phyloP scores from a whole-genome alignment of 169 alveolate genomes.

The Plasmodium ovale region DNA sequence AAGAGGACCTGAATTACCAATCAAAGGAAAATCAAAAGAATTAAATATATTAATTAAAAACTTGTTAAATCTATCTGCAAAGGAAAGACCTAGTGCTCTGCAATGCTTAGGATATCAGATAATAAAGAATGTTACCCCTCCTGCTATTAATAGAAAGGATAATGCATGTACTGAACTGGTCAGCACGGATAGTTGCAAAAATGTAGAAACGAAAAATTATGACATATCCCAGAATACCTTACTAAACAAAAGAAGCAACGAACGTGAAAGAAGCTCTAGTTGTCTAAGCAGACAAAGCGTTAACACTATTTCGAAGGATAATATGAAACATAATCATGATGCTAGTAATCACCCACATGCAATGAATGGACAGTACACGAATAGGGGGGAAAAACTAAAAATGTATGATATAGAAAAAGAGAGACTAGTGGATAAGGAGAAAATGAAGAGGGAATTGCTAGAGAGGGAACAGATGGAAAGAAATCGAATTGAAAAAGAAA shows the following conservation, averaged over 20 bases:
- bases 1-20: constrained; percentile 85
- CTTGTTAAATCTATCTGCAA: constrained; percentile 82
- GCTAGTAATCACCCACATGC: background rate
- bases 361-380: constrained; percentile 36
- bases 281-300: constrained; percentile 57
- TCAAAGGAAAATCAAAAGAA: constrained; percentile 77
- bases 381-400: background rate
- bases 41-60: constrained; percentile 78
- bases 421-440: constrained; percentile 19
- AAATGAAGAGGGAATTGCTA: constrained; percentile 10
- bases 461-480: constrained; percentile 51
- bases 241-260: constrained; percentile 47
- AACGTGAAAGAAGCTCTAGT: constrained; percentile 67
- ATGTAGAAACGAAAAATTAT: background rate
- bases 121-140: constrained; percentile 77
- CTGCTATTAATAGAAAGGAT: constrained; percentile 10
- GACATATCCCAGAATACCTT: constrained; percentile 3
- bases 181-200: background rate
- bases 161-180: background rate
- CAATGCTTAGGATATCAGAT: constrained; percentile 83
- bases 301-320: constrained; percentile 27
- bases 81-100: constrained; percentile 83
- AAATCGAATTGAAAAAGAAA: constrained; percentile 50
- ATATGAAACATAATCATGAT: constrained; percentile 22
- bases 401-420: constrained; percentile 41